Base-by-base conservation (phyloP, 257 asterid species). In the Sherardia arvensis region DNA sequence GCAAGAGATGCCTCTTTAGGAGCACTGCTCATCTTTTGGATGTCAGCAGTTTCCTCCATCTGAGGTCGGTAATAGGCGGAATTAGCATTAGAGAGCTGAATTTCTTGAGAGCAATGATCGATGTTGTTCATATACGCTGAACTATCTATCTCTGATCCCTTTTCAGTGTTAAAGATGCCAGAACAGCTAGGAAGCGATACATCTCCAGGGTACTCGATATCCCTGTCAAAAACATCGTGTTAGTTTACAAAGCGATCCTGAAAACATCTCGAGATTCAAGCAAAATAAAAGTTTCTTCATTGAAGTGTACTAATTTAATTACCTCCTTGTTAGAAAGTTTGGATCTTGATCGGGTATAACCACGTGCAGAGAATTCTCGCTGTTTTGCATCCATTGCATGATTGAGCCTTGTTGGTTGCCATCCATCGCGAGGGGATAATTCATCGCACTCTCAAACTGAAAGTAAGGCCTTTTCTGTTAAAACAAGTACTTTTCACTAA, bases 371-470 rank as follows among this genome's bases (percentile, higher is more conserved):
- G n/a, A 20, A 76, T 65, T 71, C 49, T 87, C 89, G 61, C 66
- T 74, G 43, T 69, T 66, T 2, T 82, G 87, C 69, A 76, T 71
- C 90, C 90, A 87, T 3, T 85, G 59, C 55, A 71, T 78, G n/a
- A 78, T 73, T 26, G 74, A 82, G 66, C 78, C 74, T 17, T 82
- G 93, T 67, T 77, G 81, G 55, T 74, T 79, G 57, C 73, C 78
- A 45, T 78, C 73, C 45, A 80, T 75, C 20, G 74, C 57, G 34
- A 78, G 33, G 7, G 88, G 77, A 66, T 78, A 79, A 40, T 77
- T 70, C 76, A 74, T 73, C 43, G 66, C 77, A 38, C 73, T 78
- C 71, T 75, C 82, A 53, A 80, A 80, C 86, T 88, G 91, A 21
- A 68, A 40, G 33, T 34, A 18, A 74, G 34, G 28, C 30, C n/a